These are phyloP conservation scores for Scorias spongiosa DNA, from an alignment of 2,329 filamentous ascomycete species.

Conservation along the genomic window DNA sequence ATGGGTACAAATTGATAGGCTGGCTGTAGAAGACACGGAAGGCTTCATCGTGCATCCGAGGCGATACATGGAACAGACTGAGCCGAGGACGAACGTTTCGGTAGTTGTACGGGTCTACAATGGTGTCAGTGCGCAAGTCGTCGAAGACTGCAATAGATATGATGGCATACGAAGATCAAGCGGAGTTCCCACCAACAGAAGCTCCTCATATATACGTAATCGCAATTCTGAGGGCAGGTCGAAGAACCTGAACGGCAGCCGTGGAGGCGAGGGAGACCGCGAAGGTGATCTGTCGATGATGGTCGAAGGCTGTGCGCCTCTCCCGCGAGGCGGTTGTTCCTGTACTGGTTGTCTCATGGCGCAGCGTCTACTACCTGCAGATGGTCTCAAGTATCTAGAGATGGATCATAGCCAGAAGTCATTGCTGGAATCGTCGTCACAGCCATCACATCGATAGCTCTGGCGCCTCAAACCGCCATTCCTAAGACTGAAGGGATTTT, in stretches of 20 bases:
- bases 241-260: constrained; percentile 46
- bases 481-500: too few relatives aligned
- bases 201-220: constrained; percentile 50
- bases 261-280: constrained; percentile 10
- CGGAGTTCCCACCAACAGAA: constrained; percentile 39
- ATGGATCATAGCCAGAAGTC: too few relatives aligned
- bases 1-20: constrained; percentile 52
- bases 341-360: too few relatives aligned
- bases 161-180: constrained; percentile 39
- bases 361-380: too few relatives aligned
- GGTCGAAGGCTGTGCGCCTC: too few relatives aligned
- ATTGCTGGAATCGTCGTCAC: too few relatives aligned
- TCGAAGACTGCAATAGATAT: background rate
- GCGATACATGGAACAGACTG: constrained; percentile 45
- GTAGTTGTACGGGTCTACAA: constrained; percentile 44
- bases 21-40: constrained; percentile 51
- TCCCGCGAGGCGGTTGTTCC: too few relatives aligned
- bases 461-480: too few relatives aligned
- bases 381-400: too few relatives aligned
- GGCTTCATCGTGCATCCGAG: constrained; percentile 47
- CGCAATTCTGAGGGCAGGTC: constrained; percentile 55
- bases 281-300: constrained; percentile 1
- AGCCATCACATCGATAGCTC: too few relatives aligned
- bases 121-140: background rate
- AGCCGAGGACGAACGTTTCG: constrained; percentile 43